Evolutionary conservation across 1,139 yeast genomes (phyloP).

Genomic region (Yamadazyma triangularis): DNA sequence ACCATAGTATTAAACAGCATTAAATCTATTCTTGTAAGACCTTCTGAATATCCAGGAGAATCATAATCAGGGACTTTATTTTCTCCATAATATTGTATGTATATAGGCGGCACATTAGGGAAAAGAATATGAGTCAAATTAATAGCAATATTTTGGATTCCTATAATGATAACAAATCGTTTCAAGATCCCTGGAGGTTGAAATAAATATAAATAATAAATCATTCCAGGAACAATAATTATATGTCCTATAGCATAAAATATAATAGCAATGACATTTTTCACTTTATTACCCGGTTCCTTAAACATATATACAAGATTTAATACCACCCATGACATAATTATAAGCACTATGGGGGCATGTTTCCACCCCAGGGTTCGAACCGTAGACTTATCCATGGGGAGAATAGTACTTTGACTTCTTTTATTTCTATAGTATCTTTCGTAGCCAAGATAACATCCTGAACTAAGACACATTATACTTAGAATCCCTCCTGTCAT

Average conservation of each 20-base stretch:
- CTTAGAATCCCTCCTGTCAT: conserved; percentile 13
- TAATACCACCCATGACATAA: conserved; percentile 34
- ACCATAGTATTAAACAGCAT: conserved; percentile 46
- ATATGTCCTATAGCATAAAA: conserved; percentile 60
- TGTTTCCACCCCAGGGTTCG: conserved; percentile 3
- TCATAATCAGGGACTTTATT: conserved; percentile 51
- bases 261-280: conserved; percentile 56
- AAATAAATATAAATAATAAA: conserved; percentile 62
- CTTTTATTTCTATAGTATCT: conserved; percentile 8
- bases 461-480: conserved; percentile 9
- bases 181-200: conserved; percentile 59
- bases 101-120: conserved; percentile 76
- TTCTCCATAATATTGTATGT: conserved; percentile 55
- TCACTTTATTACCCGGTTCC: conserved; percentile 22
- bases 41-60: conserved; percentile 68
- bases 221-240: conserved; percentile 56
- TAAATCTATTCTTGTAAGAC: conserved; percentile 58
- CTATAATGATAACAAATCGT: conserved; percentile 49
- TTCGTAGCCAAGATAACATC: conserved; percentile 12
- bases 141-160: conserved; percentile 56
- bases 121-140: conserved; percentile 55
- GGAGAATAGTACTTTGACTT: not conserved
- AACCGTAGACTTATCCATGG: not conserved
- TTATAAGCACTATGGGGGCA: conserved; percentile 24
- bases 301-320: conserved; percentile 37